Base-by-base conservation (phyloP, 257 asterid genomes). In the Galeopsis tetrahit region DNA sequence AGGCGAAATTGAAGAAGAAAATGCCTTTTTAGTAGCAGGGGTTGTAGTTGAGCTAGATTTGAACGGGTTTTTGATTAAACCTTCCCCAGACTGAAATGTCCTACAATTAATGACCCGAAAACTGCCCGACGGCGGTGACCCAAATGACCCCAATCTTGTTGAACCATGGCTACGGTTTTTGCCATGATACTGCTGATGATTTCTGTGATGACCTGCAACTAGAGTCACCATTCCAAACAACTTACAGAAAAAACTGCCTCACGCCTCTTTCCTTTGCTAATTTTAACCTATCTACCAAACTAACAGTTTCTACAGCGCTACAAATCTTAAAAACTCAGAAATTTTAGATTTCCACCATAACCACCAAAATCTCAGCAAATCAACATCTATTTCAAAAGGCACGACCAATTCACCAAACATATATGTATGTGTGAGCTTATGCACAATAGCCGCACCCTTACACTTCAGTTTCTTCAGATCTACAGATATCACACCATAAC, bases 381-480 rank as follows among this genome's bases (percentile, higher is more conserved):
- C 87, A 76, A 83, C 74, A 35, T 69, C 68, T 39, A 68, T 58
- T 55, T 66, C 73, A 52, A 61, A 35, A 71, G 69, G 64, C 21
- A 83, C 82, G 33, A 60, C 71, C 79, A 78, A 80, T 66, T 56
- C 75, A 74, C 44, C 75, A 72, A 83, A 71, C 98, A 92, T 83
- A 83, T 78, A 86, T 56, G 59, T 65, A 59, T 11, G 38, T 46
- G 61, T 40, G 60, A 28, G 75, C 42, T 64, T 44, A 62, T 60
- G 70, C 70, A 77, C 84, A 75, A 71, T 59, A 72, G 80, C 68
- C 75, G 76, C 69, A 70, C 46, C 78, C 70, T 55, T 80, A 69
- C 77, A 69, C 79, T 71, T 76, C 83, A 63, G 84, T 86, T 79
- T 71, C 90, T 87, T 85, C 97, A 89, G 99, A 94, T 94, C 99